phyloP scores from a whole-genome alignment of 2,329 filamentous ascomycete species.

The Scedosporium minutisporum region DNA sequence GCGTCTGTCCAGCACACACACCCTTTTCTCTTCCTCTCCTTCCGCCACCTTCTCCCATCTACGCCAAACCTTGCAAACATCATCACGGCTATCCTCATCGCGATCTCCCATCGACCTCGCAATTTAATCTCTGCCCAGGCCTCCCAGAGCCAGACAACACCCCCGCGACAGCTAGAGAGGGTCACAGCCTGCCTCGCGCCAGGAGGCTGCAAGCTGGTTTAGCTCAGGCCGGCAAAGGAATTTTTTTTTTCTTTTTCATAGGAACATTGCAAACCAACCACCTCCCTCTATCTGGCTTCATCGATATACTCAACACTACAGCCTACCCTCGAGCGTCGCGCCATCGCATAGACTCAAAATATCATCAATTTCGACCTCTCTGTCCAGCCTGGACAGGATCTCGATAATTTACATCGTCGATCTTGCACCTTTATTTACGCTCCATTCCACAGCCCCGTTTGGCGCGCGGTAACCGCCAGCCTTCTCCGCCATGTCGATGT shows the following conservation, averaged over 20 bases:
- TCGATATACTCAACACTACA: not conserved
- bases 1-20: slow-evolving; percentile 1
- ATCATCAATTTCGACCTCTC: not conserved
- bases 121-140: not conserved
- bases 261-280: not conserved
- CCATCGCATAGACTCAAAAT: not conserved
- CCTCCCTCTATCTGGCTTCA: not conserved
- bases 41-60: not conserved
- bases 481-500: slow-evolving; percentile 11
- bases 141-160: not conserved
- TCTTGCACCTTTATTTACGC: not conserved
- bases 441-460: not conserved
- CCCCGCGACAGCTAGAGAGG: not conserved
- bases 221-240: not conserved
- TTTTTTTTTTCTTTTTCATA: not conserved
- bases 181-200: not conserved
- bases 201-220: slow-evolving; percentile 1
- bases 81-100: not conserved
- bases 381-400: not conserved
- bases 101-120: not conserved
- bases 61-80: not conserved
- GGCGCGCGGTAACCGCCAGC: not conserved
- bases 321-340: not conserved
- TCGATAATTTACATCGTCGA: not conserved
- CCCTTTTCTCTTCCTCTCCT: slow-evolving; percentile 1